Percentiles rank a stretch among this genome's conserved stretches.
Conservation (phyloP, 768 basidiomycete genomes). For the Phlebiopsis gigantea region DNA sequence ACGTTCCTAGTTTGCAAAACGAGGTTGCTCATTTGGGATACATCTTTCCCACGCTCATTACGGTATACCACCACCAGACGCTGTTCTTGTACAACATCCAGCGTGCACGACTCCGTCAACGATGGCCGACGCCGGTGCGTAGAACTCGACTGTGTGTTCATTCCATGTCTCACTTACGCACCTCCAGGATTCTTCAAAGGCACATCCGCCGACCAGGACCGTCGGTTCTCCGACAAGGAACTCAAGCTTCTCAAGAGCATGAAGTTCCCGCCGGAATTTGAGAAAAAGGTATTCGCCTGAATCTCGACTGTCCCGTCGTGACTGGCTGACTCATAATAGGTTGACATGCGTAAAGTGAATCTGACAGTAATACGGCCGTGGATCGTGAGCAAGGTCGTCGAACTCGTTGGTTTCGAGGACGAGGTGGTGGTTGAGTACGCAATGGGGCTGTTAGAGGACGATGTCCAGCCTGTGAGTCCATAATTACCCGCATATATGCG, state of each 20-base stretch:
- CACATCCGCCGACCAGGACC: constrained; percentile 86
- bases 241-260: constrained; percentile 80
- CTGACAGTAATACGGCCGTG: constrained; percentile 88
- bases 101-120: background rate
- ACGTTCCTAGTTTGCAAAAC: no score
- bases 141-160: background rate
- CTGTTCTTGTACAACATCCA: background rate
- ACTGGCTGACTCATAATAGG: constrained; percentile 35
- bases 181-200: constrained; percentile 76
- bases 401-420: constrained; percentile 91
- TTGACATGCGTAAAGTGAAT: constrained; percentile 96
- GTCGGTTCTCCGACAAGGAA: constrained; percentile 94
- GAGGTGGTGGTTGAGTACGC: constrained; percentile 97
- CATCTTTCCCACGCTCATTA: background rate
- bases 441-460: constrained; percentile 89
- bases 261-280: constrained; percentile 88
- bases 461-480: constrained; percentile 65
- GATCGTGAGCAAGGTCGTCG: constrained; percentile 90
- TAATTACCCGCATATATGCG: background rate
- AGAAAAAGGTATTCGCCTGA: constrained; percentile 59
- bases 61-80: background rate
- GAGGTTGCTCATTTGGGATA: background rate
- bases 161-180: background rate
- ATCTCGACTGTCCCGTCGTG: background rate
- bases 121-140: constrained; percentile 28